Base-by-base conservation (phyloP, 495 filamentous ascomycete genomes). In the Aspergillus coremiiformis region DNA sequence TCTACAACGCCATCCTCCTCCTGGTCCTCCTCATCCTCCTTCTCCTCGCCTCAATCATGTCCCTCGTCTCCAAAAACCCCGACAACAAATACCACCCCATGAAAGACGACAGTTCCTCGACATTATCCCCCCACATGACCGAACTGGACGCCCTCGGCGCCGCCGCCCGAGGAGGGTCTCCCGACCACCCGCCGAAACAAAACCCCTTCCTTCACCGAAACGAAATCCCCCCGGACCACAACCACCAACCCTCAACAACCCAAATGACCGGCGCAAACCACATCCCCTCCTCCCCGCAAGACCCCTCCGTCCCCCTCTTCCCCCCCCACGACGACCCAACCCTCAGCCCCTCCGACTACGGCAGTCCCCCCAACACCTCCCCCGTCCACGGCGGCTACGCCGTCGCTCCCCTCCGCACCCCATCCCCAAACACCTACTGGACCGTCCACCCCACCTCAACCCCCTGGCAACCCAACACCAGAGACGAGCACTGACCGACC, bases 81-180 rank as follows among this genome's bases (percentile, higher is more conserved):
- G 92, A 97, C 66, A 85, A 84, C 24, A 86, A 91, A 26, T 97
- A 96, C 70, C 90, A 95, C 66, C 87, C 86, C 51, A 95, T 97
- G 89, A 83, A 84, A 47, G 92, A 96, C 65, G 91, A 96, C 70
- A 87, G 86, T 29, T 95, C 90, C 2, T 96, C 96, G 54, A 95
- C 95, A 82, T 96, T 96, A 75, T 84, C 86, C n/a, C 80, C 22
- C 5, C 50, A 89, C 56, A 76, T 96, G 49, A 86, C 86, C 7
- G 92, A 97, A 64, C 76, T 97, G 45, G 90, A 97, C 68, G 92
- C 92, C 8, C 75, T 97, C 20, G 93, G 86, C 51, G 89, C 84
- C 44, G 96, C 92, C 5, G 92, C 92, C 20, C 85, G 92, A 55
- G 90, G 92, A 55, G 90, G 89, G 50, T 86, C 90, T 14, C 37